Base-by-base conservation (phyloP, 345 rosid species). In the Moringa oleifera region DNA sequence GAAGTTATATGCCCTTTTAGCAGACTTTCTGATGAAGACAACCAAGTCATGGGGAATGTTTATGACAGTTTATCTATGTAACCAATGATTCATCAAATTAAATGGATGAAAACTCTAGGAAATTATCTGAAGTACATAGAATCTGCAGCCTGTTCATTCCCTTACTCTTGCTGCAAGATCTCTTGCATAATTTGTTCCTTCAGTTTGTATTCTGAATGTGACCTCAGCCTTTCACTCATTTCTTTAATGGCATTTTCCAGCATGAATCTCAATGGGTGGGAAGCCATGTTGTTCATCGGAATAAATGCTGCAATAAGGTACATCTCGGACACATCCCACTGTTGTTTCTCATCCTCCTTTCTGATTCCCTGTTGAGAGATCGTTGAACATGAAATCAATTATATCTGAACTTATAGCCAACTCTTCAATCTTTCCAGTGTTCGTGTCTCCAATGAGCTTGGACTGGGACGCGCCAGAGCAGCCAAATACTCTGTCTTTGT, bases 371-470 rank as follows among this genome's bases (percentile, higher is more conserved):
- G 33, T 28, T 15, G 24, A 33, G 47, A 25, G 24, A 10, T 58
- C 21, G 28, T 8, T 57, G 23, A 19, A 28, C 12, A 22, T 28
- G 19, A 41, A 41, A 4, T 15, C 2, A 41, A 41, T 41, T 15
- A 41, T 16, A 41, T 7, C 12, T 16, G 6, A 41, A 41, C 17
- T 15, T 1, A 41, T n/a, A 18, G 10, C 15, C 45, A 18, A 23
- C 12, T 33, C 37, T 22, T 31, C 20, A 5, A 12, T n/a, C 23
- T 23, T 13, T 22, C 17, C 83, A 89, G 96, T 24, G 95, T 91
- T 24, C 83, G 95, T 0, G 87, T 85, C 47, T 89, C 96, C 13
- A 91, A 89, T 41, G 95, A 89, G 78, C 90, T 89, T 16, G 98
- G 96, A 10, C 22, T 73, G 20, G 84, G 95, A 53, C 84, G 69